phyloP scores from a whole-genome alignment of 805 yeast species.

The Yarrowia deformans region DNA sequence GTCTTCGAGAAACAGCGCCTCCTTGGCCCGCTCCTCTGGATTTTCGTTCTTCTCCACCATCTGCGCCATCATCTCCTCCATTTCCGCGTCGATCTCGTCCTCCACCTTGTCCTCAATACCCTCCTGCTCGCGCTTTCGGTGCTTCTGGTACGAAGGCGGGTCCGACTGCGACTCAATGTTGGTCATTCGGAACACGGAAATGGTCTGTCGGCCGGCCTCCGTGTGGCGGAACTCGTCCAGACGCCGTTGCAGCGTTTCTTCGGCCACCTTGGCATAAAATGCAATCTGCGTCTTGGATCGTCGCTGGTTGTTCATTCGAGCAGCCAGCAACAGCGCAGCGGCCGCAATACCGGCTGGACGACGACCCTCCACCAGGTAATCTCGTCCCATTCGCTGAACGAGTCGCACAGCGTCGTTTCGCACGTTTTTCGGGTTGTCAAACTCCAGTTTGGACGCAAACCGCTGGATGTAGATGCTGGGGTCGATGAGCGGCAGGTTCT shows the following conservation, averaged over 20 bases:
- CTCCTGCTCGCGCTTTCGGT: constrained; percentile 59
- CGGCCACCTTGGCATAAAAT: constrained; percentile 94
- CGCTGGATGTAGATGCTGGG: constrained; percentile 94
- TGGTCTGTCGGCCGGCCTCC: constrained; percentile 72
- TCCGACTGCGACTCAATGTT: constrained; percentile 57
- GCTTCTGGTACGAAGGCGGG: constrained; percentile 84
- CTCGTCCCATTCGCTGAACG: constrained; percentile 89
- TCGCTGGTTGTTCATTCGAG: constrained; percentile 94
- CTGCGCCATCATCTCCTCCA: constrained; percentile 32
- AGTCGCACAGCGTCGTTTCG: constrained; percentile 85
- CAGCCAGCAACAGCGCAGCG: constrained; percentile 90
- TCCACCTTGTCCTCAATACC: constrained; percentile 32
- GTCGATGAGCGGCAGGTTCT: constrained; percentile 84
- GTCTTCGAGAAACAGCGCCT: constrained; percentile 38
- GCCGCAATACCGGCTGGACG: constrained; percentile 99
- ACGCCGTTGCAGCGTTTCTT: constrained; percentile 89
- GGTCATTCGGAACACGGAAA: constrained; percentile 70
- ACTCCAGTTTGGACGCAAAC: constrained; percentile 85
- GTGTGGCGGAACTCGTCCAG: constrained; percentile 87
- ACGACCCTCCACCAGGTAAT: constrained; percentile 97
- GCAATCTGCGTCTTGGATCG: constrained; percentile 93
- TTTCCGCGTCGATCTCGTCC: constrained; percentile 36
- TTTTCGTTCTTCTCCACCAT: constrained; percentile 16
- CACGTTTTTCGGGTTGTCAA: constrained; percentile 68
- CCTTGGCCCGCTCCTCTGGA: constrained; percentile 36